These are phyloP conservation scores for Aspergillus sergii DNA, from an alignment of 2,329 filamentous ascomycete species.

Conservation along the genomic window DNA sequence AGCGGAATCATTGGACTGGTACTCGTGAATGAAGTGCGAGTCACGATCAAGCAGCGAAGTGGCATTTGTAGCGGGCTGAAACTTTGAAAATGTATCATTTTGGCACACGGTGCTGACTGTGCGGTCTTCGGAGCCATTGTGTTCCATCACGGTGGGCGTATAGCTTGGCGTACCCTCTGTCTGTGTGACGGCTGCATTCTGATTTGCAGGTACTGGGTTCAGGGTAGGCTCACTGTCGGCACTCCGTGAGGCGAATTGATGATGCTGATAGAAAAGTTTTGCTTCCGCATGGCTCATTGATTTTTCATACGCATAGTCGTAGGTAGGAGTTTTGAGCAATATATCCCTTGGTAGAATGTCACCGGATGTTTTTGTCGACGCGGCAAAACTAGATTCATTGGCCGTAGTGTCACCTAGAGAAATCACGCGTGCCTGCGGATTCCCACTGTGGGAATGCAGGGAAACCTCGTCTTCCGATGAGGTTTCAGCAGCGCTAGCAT, in stretches of 20 bases:
- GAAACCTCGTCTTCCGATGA: slow-evolving; percentile 12
- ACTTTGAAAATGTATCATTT: not conserved
- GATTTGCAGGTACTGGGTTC: slow-evolving; percentile 28
- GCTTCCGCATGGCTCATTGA: slow-evolving; percentile 93
- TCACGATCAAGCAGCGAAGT: not conserved
- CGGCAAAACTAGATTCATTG: slow-evolving; percentile 10
- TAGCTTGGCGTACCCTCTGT: slow-evolving; percentile 5
- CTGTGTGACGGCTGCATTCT: not conserved
- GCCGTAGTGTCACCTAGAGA: slow-evolving; percentile 9
- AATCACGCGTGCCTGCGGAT: slow-evolving; percentile 6
- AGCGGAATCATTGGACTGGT: not conserved
- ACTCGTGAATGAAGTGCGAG: not conserved
- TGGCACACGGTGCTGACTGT: not conserved
- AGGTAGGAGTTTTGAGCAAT: slow-evolving; percentile 77
- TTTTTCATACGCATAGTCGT: slow-evolving; percentile 91
- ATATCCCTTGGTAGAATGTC: slow-evolving; percentile 43
- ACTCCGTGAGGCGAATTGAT: slow-evolving; percentile 65
- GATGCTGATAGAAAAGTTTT: slow-evolving; percentile 93
- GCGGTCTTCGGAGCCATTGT: not conserved
- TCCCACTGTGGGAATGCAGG: not conserved
- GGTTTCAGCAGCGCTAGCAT: slow-evolving; percentile 20
- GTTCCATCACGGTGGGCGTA: not conserved
- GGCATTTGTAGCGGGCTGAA: not conserved
- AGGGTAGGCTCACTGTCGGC: slow-evolving; percentile 40
- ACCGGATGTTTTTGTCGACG: slow-evolving; percentile 11